Evolutionary conservation across 352 stramenopile genomes (phyloP), one percentile per base, ranked within the genome.

Genomic region (Phytopythium mirpurense): DNA sequence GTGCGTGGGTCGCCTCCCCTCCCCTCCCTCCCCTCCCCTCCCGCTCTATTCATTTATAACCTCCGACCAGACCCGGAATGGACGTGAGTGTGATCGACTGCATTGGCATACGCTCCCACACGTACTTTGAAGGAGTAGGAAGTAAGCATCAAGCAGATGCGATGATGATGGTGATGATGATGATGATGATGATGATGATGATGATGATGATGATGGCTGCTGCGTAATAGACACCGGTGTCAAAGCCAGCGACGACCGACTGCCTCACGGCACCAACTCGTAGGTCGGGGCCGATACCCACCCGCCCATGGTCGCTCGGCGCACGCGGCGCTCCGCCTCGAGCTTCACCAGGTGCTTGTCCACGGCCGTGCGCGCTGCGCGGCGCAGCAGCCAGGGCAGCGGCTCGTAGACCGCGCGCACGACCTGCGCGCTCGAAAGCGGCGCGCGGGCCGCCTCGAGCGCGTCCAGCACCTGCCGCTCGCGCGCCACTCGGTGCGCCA

Each of bases 321-420:
- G 49, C 18, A 83, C 66, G 24, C 72, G 73, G 8, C 59, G 43
- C 36, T 90, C 80, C 1, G 62, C 50, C 9, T 81, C 16, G 14
- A 91, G 63, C 59, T 91, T 91, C 32, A 76, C 53, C 48, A 91
- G 23, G 44, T 91, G 78, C 48, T 82, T 86, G 15, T 78, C 66
- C 23, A 88, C 65, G 5, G 73, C 68, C 42, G 83, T 81, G 21
- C 40, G 63, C 3, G 80, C 80, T 2, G 75, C 74, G 12, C 85
- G 49, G 26, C 70, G 68, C 27, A 90, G 55, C 10, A 79, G 31
- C 34, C 70, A 85, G 34, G 78, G 70, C 18, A 91, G 60, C 51
- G 68, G 62, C 21, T 74, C 59, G 56, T 91, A 91, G 46, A 91
- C 63, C 54, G 47, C 24, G 19, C 54, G 40, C 16, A 88, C 68